Evolutionary conservation across 768 basidiomycete species (phyloP).

Genomic region (Sporobolomyces pararoseus): DNA sequence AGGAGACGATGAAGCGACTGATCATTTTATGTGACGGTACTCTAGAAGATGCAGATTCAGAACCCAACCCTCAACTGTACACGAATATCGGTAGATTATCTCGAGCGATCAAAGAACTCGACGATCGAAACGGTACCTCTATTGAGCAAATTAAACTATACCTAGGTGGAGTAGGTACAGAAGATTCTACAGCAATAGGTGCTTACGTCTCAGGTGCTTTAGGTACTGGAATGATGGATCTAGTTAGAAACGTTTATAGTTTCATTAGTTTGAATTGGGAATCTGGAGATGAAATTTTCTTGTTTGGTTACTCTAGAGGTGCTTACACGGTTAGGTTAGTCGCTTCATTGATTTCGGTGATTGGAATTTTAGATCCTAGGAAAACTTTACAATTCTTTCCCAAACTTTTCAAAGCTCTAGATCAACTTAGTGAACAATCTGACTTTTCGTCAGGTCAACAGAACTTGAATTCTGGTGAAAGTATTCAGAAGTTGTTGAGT

Average conservation of each 20-base stretch:
- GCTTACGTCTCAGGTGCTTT: no score
- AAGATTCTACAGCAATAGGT: not conserved
- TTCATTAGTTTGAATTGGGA: constrained; percentile 25
- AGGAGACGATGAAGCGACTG: constrained; percentile 35
- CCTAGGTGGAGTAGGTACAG: constrained; percentile 27
- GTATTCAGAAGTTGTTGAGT: constrained; percentile 2
- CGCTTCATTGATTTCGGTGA: constrained; percentile 31
- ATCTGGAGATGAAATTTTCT: constrained; percentile 30
- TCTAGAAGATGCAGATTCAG: constrained; percentile 19
- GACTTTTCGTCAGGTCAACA: no score
- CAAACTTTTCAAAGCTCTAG: constrained; percentile 23
- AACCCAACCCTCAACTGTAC: not conserved
- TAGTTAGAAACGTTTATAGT: constrained; percentile 18
- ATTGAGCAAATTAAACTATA: constrained; percentile 34
- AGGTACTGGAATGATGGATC: constrained; percentile 24
- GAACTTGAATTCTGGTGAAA: not conserved
- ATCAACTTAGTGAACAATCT: constrained; percentile 10
- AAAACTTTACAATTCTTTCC: constrained; percentile 24
- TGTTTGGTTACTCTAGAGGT: constrained; percentile 44
- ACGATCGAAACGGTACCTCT: not conserved
- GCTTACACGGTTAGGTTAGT: constrained; percentile 43
- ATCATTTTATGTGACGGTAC: constrained; percentile 31
- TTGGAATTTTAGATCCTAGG: constrained; percentile 21
- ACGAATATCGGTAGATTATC: constrained; percentile 19
- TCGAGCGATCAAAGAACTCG: constrained; percentile 12